Evolutionary conservation across 2,329 filamentous ascomycete genomes (phyloP), one percentile per base, ranked within the genome.

Genomic region (Eutypa lata): DNA sequence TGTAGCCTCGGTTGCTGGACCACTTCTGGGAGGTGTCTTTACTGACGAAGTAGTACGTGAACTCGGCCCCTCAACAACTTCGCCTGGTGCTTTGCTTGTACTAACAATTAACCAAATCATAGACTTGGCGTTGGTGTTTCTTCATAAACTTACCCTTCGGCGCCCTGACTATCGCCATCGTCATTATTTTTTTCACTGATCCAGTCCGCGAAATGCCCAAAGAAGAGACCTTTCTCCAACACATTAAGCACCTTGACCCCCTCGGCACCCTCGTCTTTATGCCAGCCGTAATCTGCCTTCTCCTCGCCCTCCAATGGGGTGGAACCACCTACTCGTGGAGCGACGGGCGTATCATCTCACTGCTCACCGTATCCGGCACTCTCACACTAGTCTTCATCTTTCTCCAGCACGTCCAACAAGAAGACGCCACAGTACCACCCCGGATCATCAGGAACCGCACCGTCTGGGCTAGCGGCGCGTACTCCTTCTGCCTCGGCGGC

Each of bases 301-400:
- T 79, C 1, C 65, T 80, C 10, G 76, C 76, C 3, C 66, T 80
- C 1, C 74, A 78, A 52, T 79, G 74, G 74, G 73, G 73, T 21
- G 73, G 71, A 7, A 64, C 61, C 5, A 63, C 56, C 22, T 72
- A 73, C 49, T 28, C 66, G 1, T 75, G 72, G 72, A 61, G 53
- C 19, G 61, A 62, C 47, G 66, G 63, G 8, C 68, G 66, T 26
- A 65, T 71, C 50, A 66, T 73, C 48, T 64, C 61, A 3, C 62
- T 73, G 6, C 61, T 73, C 40, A 63, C 68, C 37, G 50, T 69
- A 24, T 68, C 66, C 28, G 61, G 53, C 31, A 55, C 72, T 1
- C 58, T 73, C n/a, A 53, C 68, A 16, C 44, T 64, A 16, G 52
- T 31, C 16, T 74, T 74, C 53, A 51, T 70, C 13, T 63, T 49